phyloP scores from a whole-genome alignment of 2,329 filamentous ascomycete genomes.

The Penicillium sp. region DNA sequence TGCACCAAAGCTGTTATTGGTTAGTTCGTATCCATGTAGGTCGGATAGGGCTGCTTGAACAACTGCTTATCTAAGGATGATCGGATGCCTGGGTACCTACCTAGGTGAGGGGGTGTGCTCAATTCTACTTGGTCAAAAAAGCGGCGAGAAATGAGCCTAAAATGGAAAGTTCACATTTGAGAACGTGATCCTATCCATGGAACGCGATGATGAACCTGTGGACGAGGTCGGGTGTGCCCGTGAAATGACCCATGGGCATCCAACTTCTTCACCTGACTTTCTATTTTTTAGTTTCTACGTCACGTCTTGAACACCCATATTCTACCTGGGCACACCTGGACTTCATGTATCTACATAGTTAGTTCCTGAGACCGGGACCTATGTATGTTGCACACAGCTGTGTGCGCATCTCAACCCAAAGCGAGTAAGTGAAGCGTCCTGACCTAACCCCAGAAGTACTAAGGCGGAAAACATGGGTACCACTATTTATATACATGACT shows the following conservation, averaged over 20 bases:
- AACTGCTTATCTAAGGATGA: not conserved
- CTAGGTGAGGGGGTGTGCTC: not conserved
- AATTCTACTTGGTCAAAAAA: not conserved
- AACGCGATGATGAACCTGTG: conserved; percentile 7
- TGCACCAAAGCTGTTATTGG: not conserved
- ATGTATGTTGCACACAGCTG: too few relatives aligned
- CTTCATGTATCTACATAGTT: not conserved
- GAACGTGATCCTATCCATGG: conserved; percentile 2
- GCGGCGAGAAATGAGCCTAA: not conserved
- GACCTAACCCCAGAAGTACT: too few relatives aligned
- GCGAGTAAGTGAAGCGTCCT: not conserved
- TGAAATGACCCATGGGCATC: conserved; percentile 14
- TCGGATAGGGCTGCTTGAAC: not conserved
- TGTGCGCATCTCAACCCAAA: not conserved
- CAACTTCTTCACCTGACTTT: not conserved
- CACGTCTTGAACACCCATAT: not conserved
- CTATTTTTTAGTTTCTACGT: not conserved
- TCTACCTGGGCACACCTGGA: not conserved
- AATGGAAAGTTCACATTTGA: not conserved
- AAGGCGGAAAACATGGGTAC: not conserved
- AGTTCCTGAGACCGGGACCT: not conserved
- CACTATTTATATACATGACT: too few relatives aligned
- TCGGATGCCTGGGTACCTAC: too few relatives aligned
- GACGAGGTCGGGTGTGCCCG: conserved; percentile 16
- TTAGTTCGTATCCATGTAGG: not conserved